A percentile compares a stretch with the other conserved stretches of the same genome.
Evolutionary conservation across 164 flowering plant genomes (phyloP).

Genomic region (Houttuynia cordata): DNA sequence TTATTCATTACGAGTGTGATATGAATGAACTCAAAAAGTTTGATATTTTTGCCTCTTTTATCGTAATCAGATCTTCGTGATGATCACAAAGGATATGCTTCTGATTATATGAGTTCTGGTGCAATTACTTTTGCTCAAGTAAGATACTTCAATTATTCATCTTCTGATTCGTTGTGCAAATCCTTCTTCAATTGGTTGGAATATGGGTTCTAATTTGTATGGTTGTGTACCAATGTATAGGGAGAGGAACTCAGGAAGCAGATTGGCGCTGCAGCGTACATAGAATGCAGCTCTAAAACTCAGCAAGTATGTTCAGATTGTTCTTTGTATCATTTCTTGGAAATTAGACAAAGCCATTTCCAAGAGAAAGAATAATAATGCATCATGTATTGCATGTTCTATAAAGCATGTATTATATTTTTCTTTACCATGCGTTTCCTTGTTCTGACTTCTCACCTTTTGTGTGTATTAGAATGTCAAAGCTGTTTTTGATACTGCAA

Average conservation of each 20-base stretch:
- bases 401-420: background rate
- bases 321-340: background rate
- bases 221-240: background rate
- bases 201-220: background rate
- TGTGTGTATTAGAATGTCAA: constrained; percentile 62
- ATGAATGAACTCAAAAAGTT: background rate
- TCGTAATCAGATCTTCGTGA: constrained; percentile 73
- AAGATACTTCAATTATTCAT: constrained; percentile 6
- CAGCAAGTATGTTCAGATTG: constrained; percentile 54
- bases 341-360: too few species aligned
- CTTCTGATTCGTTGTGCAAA: background rate
- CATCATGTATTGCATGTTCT: too few species aligned
- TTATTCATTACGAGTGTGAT: background rate
- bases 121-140: constrained; percentile 76
- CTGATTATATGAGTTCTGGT: constrained; percentile 61
- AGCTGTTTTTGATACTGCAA: constrained; percentile 97
- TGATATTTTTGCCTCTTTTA: background rate
- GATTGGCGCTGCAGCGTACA: constrained; percentile 95
- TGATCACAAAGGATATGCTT: constrained; percentile 43
- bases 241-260: constrained; percentile 73
- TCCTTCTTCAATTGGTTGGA: background rate
- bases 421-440: background rate
- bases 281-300: constrained; percentile 98
- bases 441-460: background rate
- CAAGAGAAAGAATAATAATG: too few species aligned